Conservation (phyloP, 768 basidiomycete genomes). For the Auricularia heimuer region DNA sequence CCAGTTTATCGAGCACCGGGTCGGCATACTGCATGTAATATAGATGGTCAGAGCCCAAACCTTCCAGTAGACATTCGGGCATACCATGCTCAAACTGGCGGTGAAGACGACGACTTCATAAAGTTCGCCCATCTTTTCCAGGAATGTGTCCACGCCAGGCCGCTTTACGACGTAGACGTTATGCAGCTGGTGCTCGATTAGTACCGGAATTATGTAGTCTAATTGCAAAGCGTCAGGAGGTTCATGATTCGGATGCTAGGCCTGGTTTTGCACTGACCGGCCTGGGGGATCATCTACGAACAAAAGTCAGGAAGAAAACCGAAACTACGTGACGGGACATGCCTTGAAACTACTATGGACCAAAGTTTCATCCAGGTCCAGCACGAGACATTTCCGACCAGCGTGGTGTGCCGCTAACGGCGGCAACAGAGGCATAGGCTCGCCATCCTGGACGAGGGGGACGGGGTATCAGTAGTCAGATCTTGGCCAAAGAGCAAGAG, state of each 20-base stretch:
- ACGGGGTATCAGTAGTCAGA: too few relatives aligned
- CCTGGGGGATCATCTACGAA: constrained; percentile 76
- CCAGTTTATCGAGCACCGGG: constrained; percentile 94
- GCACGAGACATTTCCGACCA: constrained; percentile 90
- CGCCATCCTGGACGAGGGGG: constrained; percentile 54
- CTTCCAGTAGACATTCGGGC: constrained; percentile 14
- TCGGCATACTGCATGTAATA: constrained; percentile 72
- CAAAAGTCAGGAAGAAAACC: constrained; percentile 3
- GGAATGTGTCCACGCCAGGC: constrained; percentile 93
- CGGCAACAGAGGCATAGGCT: constrained; percentile 79
- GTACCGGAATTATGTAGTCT: constrained; percentile 97
- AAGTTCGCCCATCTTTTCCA: constrained; percentile 97
- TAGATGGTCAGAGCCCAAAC: constrained; percentile 9
- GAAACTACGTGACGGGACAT: constrained; percentile 13
- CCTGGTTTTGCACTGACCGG: constrained; percentile 18
- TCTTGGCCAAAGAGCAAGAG: too few relatives aligned
- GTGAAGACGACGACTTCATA: constrained; percentile 98
- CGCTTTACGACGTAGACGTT: constrained; percentile 99
- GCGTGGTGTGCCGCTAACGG: constrained; percentile 69
- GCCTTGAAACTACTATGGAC: constrained; percentile 99
- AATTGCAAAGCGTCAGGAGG: neutral
- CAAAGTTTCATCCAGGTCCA: constrained; percentile 95
- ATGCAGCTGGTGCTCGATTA: constrained; percentile 97
- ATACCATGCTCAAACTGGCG: constrained; percentile 91
- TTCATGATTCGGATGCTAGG: neutral